Percentiles rank a stretch among this genome's conserved stretches.
Conservation (phyloP, 2,329 filamentous ascomycete species). For the Ilyonectria destructans region DNA sequence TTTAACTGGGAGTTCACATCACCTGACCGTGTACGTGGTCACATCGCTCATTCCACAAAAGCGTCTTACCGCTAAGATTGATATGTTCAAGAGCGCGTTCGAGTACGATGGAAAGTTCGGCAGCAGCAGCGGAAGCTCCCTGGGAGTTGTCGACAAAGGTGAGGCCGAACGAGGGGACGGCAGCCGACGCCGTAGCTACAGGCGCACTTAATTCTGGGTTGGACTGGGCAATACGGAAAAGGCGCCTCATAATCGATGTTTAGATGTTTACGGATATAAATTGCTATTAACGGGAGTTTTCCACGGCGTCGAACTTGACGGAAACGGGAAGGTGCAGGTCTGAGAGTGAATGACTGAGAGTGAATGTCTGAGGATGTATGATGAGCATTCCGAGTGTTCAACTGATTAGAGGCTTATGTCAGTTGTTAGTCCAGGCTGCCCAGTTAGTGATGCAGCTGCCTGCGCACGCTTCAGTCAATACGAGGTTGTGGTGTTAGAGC, state of each 20-base stretch:
- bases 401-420: no score
- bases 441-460: no score
- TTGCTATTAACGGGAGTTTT: slow-evolving; percentile 1
- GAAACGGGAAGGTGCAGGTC: no score
- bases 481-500: no score
- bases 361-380: no score
- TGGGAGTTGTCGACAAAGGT: slow-evolving; percentile 27
- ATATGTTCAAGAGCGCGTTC: slow-evolving; percentile 24
- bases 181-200: slow-evolving; percentile 7
- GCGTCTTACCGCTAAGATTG: slow-evolving; percentile 14
- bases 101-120: slow-evolving; percentile 21
- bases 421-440: no score
- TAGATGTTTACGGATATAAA: not conserved
- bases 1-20: slow-evolving; percentile 33
- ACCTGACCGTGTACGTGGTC: slow-evolving; percentile 16
- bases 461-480: no score
- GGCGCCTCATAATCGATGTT: slow-evolving; percentile 22
- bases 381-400: no score
- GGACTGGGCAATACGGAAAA: slow-evolving; percentile 13
- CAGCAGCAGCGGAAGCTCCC: slow-evolving; percentile 12
- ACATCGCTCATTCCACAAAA: not conserved
- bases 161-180: slow-evolving; percentile 21
- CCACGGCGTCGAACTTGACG: not conserved
- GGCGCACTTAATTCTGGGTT: slow-evolving; percentile 13
- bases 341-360: no score